Conservation (phyloP, 441 rosid species). For the Adansonia grandidieri region DNA sequence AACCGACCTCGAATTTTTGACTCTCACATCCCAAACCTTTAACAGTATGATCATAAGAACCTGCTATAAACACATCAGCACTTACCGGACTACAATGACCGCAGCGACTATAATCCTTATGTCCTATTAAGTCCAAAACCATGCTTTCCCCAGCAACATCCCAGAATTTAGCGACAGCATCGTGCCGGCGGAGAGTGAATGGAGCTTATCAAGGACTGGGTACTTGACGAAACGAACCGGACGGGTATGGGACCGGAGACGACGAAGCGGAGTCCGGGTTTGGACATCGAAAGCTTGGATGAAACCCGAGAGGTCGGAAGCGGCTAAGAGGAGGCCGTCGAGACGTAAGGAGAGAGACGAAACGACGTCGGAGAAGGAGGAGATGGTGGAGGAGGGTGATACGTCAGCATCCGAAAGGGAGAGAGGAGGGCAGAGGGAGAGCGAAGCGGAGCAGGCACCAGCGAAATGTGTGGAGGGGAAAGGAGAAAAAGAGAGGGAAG, state of each 20-base stretch:
- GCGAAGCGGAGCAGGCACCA: constrained; percentile 56
- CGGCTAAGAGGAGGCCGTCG: constrained; percentile 83
- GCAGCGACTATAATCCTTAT: constrained; percentile 86
- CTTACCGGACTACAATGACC: constrained; percentile 84
- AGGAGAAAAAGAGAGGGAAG: constrained; percentile 72
- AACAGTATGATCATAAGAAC: constrained; percentile 89
- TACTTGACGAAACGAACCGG: constrained; percentile 82
- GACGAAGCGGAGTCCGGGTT: constrained; percentile 77
- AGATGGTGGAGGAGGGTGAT: constrained; percentile 45
- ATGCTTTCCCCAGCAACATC: constrained; percentile 77
- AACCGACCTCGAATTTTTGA: constrained; percentile 42
- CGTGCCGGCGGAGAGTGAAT: constrained; percentile 84
- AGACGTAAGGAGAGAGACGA: constrained; percentile 58
- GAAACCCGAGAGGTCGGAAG: constrained; percentile 71
- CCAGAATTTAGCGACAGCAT: constrained; percentile 87
- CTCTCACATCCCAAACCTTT: constrained; percentile 94
- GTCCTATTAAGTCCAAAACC: constrained; percentile 67
- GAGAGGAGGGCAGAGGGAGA: constrained; percentile 38
- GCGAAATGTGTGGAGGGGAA: constrained; percentile 54
- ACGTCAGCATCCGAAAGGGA: constrained; percentile 35
- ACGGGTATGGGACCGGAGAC: constrained; percentile 72
- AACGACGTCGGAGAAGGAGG: constrained; percentile 57
- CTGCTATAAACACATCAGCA: constrained; percentile 68
- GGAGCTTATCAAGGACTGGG: constrained; percentile 79
- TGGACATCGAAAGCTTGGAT: constrained; percentile 74